phyloP scores from a whole-genome alignment of 2,329 filamentous ascomycete species.

The Rhytidhysteron rufulum region DNA sequence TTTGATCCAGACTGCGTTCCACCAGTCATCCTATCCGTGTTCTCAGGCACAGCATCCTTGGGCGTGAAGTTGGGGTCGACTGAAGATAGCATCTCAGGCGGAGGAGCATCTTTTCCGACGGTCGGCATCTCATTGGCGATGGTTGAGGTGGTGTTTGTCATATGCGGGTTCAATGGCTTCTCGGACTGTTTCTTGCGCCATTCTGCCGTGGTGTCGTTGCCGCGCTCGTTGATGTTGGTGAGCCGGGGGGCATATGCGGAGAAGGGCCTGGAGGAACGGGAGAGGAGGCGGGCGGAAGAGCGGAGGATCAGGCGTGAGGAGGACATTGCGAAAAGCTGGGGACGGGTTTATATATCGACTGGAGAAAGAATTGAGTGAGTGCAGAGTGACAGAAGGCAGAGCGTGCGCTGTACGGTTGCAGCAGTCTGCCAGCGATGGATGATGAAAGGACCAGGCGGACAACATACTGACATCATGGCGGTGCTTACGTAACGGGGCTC shows the following conservation, averaged over 20 bases:
- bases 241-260: constrained; percentile 36
- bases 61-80: constrained; percentile 55
- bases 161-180: constrained; percentile 57
- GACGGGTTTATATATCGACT: too few species aligned
- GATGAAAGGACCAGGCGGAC: background rate
- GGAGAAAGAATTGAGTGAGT: too few species aligned
- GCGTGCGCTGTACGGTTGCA: too few species aligned
- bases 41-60: constrained; percentile 58
- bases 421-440: too few species aligned
- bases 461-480: constrained; percentile 1
- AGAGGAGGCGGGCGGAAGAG: constrained; percentile 30
- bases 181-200: constrained; percentile 55
- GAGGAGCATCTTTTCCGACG: constrained; percentile 53
- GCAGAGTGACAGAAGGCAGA: background rate
- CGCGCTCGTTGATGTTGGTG: constrained; percentile 45
- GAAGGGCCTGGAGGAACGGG: constrained; percentile 29
- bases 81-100: constrained; percentile 58
- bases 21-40: constrained; percentile 63
- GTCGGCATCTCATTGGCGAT: constrained; percentile 61
- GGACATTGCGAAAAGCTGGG: constrained; percentile 49
- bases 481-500: background rate
- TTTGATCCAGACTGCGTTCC: constrained; percentile 53
- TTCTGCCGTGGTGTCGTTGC: constrained; percentile 50
- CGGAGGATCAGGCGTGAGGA: constrained; percentile 43
- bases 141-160: constrained; percentile 63